Evolutionary conservation across 768 basidiomycete species (phyloP).

Genomic region (Rhodotorula kratochvilovae): DNA sequence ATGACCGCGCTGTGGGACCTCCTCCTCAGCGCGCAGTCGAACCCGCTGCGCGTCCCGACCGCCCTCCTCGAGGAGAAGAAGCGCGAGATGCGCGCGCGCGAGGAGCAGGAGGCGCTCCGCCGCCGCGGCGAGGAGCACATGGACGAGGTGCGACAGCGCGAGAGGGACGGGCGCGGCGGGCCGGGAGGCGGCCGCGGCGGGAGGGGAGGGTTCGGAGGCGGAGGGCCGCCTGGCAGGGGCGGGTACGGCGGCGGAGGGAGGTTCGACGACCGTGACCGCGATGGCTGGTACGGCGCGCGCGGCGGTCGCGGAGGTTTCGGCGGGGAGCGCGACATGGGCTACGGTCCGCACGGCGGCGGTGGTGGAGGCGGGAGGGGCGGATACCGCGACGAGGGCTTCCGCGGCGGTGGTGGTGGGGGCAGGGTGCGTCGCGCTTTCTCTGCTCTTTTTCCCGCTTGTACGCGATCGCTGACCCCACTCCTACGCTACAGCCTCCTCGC

Average conservation of each 20-base stretch:
- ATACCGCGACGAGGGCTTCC: conserved; percentile 50
- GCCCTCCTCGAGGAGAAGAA: conserved; percentile 90
- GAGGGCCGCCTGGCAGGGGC: neutral
- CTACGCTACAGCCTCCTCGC: neutral
- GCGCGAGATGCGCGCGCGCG: conserved; percentile 67
- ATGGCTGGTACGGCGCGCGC: neutral
- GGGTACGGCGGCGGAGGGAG: neutral
- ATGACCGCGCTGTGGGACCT: conserved; percentile 85
- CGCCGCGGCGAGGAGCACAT: conserved; percentile 56
- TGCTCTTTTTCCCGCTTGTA: neutral
- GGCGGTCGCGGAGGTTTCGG: neutral
- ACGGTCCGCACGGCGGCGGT: conserved; percentile 51
- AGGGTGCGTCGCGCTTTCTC: neutral
- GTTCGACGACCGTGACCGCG: conserved; percentile 48
- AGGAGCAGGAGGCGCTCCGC: conserved; percentile 50
- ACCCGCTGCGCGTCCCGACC: conserved; percentile 80
- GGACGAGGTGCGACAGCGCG: conserved; percentile 63
- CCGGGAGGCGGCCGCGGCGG: conserved; percentile 1
- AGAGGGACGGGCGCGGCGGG: conserved; percentile 53
- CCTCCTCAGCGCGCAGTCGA: conserved; percentile 85
- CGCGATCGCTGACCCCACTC: neutral
- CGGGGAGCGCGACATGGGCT: neutral
- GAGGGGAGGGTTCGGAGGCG: conserved; percentile 1
- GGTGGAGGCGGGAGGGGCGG: conserved; percentile 41
- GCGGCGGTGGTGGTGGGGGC: conserved; percentile 26